Percentiles rank a stretch among this genome's conserved stretches.
Evolutionary conservation across 208 protist species (phyloP).

Genomic region (Acanthamoeba culbertsoni): DNA sequence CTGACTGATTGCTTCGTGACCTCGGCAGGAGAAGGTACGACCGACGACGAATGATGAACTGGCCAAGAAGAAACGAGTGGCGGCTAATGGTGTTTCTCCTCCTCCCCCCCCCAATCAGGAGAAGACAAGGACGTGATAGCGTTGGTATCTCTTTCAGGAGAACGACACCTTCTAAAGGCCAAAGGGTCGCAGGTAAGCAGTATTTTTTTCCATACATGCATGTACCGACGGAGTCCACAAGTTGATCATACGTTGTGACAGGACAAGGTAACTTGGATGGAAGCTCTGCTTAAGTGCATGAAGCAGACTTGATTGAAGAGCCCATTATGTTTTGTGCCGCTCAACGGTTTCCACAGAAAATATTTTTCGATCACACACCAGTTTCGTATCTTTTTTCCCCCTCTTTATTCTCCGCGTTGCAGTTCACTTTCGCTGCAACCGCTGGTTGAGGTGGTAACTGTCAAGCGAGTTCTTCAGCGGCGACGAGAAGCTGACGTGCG

Average conservation of each 20-base stretch:
- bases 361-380: not conserved
- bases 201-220: not conserved
- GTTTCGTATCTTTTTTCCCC: not conserved
- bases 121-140: not conserved
- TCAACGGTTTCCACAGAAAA: no score
- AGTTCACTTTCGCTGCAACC: not conserved
- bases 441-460: not conserved
- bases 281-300: slow-evolving; percentile 21
- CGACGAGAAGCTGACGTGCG: not conserved
- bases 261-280: slow-evolving; percentile 1
- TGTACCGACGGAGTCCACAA: not conserved
- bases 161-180: not conserved
- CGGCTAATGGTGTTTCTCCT: not conserved
- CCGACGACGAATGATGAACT: no score
- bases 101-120: not conserved
- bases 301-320: not conserved
- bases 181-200: not conserved
- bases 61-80: no score
- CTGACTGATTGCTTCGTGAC: not conserved
- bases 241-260: not conserved
- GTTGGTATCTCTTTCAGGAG: not conserved
- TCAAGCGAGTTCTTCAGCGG: slow-evolving; percentile 47
- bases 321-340: no score
- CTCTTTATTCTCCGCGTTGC: not conserved
- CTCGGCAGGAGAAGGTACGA: not conserved